A percentile compares a stretch with the other conserved stretches of the same genome.
phyloP scores from a whole-genome alignment of 2,329 filamentous ascomycete species.

The Sporothrix humicola region DNA sequence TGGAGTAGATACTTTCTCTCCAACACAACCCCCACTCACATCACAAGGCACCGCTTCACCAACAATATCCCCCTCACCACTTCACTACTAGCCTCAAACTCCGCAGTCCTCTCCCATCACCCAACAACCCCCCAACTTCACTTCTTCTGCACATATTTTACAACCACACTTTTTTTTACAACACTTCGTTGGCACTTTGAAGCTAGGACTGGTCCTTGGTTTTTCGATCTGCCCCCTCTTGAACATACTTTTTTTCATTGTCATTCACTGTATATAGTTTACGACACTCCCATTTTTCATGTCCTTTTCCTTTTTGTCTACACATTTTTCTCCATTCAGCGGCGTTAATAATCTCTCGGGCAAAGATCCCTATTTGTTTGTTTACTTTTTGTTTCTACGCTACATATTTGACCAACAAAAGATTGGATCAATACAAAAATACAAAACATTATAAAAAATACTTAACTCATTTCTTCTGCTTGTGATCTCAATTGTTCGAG shows the following conservation, averaged over 20 bases:
- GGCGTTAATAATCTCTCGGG: not conserved
- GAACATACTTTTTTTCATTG: not conserved
- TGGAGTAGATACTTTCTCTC: not conserved
- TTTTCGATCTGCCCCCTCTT: not conserved
- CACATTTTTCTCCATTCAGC: not conserved
- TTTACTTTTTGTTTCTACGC: not conserved
- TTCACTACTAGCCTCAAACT: conserved; percentile 7
- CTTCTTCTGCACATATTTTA: conserved; percentile 27
- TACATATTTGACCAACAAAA: not conserved
- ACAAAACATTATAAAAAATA: not conserved
- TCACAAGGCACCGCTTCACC: conserved; percentile 26
- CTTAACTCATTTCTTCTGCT: not conserved
- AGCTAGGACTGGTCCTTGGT: not conserved
- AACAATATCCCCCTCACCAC: not conserved
- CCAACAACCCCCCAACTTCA: conserved; percentile 2
- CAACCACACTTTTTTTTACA: not conserved
- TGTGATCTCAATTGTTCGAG: no score
- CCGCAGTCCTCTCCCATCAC: conserved; percentile 20
- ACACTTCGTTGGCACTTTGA: not conserved
- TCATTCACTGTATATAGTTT: conserved; percentile 17
- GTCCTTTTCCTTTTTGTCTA: not conserved
- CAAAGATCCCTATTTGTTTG: not conserved
- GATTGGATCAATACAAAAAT: not conserved
- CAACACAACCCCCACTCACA: not conserved
- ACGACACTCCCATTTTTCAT: not conserved